Conservation (phyloP, 495 filamentous ascomycete genomes). For the Hypomontagnella submonticulosa region DNA sequence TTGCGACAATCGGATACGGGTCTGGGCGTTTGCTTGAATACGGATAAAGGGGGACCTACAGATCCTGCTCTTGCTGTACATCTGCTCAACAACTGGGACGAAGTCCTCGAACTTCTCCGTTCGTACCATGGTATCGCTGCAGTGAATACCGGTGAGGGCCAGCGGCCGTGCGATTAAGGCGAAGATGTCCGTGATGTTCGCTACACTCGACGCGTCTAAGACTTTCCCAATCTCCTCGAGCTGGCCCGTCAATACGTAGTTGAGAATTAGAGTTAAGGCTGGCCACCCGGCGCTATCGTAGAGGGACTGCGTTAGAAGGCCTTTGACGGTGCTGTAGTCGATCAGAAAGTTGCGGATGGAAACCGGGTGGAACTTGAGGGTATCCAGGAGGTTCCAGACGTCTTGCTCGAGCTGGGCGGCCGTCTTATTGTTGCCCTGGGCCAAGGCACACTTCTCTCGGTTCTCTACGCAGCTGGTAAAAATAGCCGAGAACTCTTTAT, state of each 20-base stretch:
- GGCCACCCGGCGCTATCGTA: slow-evolving; percentile 45
- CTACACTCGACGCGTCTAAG: not conserved
- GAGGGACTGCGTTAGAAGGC: slow-evolving; percentile 36
- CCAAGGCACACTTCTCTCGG: slow-evolving; percentile 47
- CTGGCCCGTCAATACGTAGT: slow-evolving; percentile 39
- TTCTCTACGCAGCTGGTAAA: slow-evolving; percentile 46
- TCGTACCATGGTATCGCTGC: slow-evolving; percentile 40
- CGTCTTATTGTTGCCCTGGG: slow-evolving; percentile 42
- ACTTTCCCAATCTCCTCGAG: not conserved
- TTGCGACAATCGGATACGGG: not conserved
- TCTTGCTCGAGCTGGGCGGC: slow-evolving; percentile 50
- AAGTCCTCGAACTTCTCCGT: slow-evolving; percentile 42
- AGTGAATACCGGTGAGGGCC: slow-evolving; percentile 40
- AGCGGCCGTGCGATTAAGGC: slow-evolving; percentile 1
- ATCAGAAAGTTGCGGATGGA: slow-evolving; percentile 29
- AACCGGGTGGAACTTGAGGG: slow-evolving; percentile 46
- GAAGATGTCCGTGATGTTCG: slow-evolving; percentile 1
- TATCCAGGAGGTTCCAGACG: slow-evolving; percentile 46
- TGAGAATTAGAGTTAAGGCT: slow-evolving; percentile 32
- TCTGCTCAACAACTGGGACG: slow-evolving; percentile 25
- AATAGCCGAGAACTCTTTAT: slow-evolving; percentile 49
- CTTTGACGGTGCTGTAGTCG: slow-evolving; percentile 45
- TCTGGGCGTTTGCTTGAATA: too few relatives aligned
- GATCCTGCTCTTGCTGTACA: slow-evolving; percentile 32
- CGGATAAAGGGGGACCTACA: slow-evolving; percentile 17